These are phyloP conservation scores for Mollisia scopiformis DNA, from an alignment of 2,329 filamentous ascomycete genomes.

Conservation along the genomic window DNA sequence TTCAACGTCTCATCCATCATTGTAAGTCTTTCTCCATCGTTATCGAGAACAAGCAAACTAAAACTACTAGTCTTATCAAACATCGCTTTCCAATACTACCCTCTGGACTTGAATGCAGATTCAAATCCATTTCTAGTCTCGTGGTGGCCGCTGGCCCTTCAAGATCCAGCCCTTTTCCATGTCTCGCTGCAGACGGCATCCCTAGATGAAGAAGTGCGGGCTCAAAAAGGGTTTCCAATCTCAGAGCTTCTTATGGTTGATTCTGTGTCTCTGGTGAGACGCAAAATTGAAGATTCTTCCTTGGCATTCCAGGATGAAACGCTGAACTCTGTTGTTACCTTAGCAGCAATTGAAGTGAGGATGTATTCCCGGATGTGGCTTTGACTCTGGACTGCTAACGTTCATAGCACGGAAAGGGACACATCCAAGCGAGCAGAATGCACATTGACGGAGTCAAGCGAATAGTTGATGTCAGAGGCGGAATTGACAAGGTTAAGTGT, in stretches of 20 bases:
- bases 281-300: slow-evolving; percentile 49
- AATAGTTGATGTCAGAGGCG: slow-evolving; percentile 27
- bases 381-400: not conserved
- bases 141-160: slow-evolving; percentile 61
- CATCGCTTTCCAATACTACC: slow-evolving; percentile 64
- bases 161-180: slow-evolving; percentile 59
- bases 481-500: slow-evolving; percentile 19
- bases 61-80: slow-evolving; percentile 52
- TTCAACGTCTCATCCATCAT: slow-evolving; percentile 58
- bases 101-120: slow-evolving; percentile 52
- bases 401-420: slow-evolving; percentile 26
- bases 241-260: slow-evolving; percentile 61
- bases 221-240: slow-evolving; percentile 53
- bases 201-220: slow-evolving; percentile 55
- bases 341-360: slow-evolving; percentile 59
- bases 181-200: slow-evolving; percentile 62
- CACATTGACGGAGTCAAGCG: slow-evolving; percentile 29
- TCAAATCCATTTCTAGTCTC: slow-evolving; percentile 62
- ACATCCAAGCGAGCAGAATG: slow-evolving; percentile 21
- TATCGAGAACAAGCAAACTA: slow-evolving; percentile 15
- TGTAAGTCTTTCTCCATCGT: slow-evolving; percentile 44
- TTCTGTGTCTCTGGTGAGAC: slow-evolving; percentile 54
- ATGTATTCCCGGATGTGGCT: slow-evolving; percentile 35
- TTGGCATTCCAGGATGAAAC: slow-evolving; percentile 57
- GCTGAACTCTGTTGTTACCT: slow-evolving; percentile 58